Base-by-base conservation (phyloP, 2,329 filamentous ascomycete genomes). In the Clarireedia monteithiana region DNA sequence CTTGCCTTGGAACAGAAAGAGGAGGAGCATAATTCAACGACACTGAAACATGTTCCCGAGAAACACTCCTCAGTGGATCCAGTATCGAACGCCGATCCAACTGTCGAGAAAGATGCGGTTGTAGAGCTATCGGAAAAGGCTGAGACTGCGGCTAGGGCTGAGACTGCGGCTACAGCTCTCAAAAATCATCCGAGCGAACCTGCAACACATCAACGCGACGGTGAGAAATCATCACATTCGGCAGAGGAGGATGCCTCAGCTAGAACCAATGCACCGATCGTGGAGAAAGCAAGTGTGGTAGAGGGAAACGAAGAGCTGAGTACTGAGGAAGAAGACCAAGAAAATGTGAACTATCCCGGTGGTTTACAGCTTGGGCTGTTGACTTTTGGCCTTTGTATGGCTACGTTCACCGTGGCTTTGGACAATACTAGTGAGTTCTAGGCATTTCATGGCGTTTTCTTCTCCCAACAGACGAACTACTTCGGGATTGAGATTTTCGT, bases 311-410 rank as follows among this genome's bases (percentile, higher is more conserved):
- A 52, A 39, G 58, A 47, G 7, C 44, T 54, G 7, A 45, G 44
- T 12, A 47, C 27, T 15, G 20, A 27, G 44, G 44, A 47, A 10
- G 44, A 47, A 15, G 24, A 47, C 23, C 24, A 47, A 24, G 48
- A 50, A 5, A 42, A 12, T 14, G 54, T 59, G 30, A 61, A 64
- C 10, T 69, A 66, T 58, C 63, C 67, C 15, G 59, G 58, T 14
- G 64, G 63, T 9, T 34, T 65, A 14, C 61, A 63, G 53, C 55
- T 70, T 9, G 63, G 64, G 46, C 69, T 77, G 55, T 73, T 80
- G 54, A 70, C 77, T 17, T 60, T 77, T 26, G 76, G 76, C 26
- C 66, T 80, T 9, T 71, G 75, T 24, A 64, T 79, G 52, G 72
- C 71, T 56, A 71, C 78, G 27, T 59, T 59, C 26, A 56, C 49